Evolutionary conservation across 1,284 basidiomycete genomes (phyloP), one percentile per base, ranked within the genome.

Genomic region (Heterobasidion occidentale): DNA sequence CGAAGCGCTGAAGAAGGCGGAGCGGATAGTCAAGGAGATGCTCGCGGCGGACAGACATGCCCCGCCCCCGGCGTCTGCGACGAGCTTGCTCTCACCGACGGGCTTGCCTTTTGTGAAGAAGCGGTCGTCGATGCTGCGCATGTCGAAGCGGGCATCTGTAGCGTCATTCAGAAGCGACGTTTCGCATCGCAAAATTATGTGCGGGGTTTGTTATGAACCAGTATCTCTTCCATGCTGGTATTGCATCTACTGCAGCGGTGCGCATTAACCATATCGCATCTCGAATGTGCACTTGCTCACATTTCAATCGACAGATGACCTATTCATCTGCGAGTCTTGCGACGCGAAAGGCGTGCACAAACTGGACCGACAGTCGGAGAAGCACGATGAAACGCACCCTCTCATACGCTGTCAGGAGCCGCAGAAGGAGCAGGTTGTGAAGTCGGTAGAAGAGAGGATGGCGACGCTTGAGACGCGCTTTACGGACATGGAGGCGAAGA

Each of bases 201-300:
- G 64, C 51, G 52, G 55, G 11, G 48, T 42, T 1, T 65, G 64
- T 55, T n/a, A 50, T 1, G 42, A 38, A 2, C 19, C 38, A 3
- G 47, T 65, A 3, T 50, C 56, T 7, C 54, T 60, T 35, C 63
- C 63, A 1, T 62, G 58, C 36, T 64, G 63, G 61, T 53, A 60
- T 33, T 66, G 64, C 45, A 46, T 56, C 3, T 50, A 57, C n/a
- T 66, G 64, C 46, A 12, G 36, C 42, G 64, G 64, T 66, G 17
- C 42, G 42, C 17, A 14, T 14, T 27, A 42, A 61, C 14, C 15
- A 17, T 35, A 42, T 6, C 6, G 17, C 15, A 6, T 8, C 9
- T 36, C 48, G 2, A 1, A 8, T 12, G 3, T 36, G 8, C 17
- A 12, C 5, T 15, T 33, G 17, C 9, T 8, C 14, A 15, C 17